Percentiles rank a stretch among this genome's conserved stretches.
These are phyloP conservation scores for Penstemon eatonii DNA, from an alignment of 257 asterid species.

Conservation along the genomic window DNA sequence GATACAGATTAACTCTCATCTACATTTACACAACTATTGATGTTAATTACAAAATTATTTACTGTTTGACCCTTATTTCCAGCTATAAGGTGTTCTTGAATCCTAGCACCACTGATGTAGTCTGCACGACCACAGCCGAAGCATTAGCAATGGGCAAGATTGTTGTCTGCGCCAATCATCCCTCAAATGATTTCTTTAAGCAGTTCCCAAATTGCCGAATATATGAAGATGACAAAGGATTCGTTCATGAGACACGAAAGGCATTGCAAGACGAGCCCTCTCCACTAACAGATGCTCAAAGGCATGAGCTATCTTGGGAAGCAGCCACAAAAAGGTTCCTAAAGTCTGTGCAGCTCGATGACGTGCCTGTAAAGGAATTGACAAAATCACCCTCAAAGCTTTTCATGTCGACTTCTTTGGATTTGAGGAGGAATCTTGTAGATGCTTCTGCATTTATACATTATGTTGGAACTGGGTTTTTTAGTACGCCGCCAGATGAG, in stretches of 20 bases:
- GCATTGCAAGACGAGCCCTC: slow-evolving; percentile 81
- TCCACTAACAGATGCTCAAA: slow-evolving; percentile 64
- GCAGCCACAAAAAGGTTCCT: slow-evolving; percentile 92
- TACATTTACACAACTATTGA: too few species aligned
- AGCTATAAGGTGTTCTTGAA: slow-evolving; percentile 91
- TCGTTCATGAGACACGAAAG: slow-evolving; percentile 64
- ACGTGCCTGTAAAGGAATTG: slow-evolving; percentile 40
- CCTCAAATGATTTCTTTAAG: slow-evolving; percentile 94
- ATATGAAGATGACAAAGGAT: slow-evolving; percentile 63
- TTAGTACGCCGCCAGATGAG: slow-evolving; percentile 70
- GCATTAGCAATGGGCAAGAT: slow-evolving; percentile 98
- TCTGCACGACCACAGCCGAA: slow-evolving; percentile 97
- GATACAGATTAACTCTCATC: background rate
- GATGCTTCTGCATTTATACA: slow-evolving; percentile 84
- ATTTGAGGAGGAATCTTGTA: slow-evolving; percentile 59
- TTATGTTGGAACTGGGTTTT: slow-evolving; percentile 65
- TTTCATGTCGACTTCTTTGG: slow-evolving; percentile 64
- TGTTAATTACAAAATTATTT: slow-evolving; percentile 9
- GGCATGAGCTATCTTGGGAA: slow-evolving; percentile 93
- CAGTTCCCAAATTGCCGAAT: slow-evolving; percentile 94
- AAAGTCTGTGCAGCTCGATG: slow-evolving; percentile 60
- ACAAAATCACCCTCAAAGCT: slow-evolving; percentile 49
- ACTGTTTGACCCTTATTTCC: slow-evolving; percentile 28
- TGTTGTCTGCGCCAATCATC: slow-evolving; percentile 91
- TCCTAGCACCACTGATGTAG: slow-evolving; percentile 98